A percentile compares a stretch with the other conserved stretches of the same genome.
These are phyloP conservation scores for Podaxis sp. DNA, from an alignment of 768 basidiomycete species.

Conservation along the genomic window DNA sequence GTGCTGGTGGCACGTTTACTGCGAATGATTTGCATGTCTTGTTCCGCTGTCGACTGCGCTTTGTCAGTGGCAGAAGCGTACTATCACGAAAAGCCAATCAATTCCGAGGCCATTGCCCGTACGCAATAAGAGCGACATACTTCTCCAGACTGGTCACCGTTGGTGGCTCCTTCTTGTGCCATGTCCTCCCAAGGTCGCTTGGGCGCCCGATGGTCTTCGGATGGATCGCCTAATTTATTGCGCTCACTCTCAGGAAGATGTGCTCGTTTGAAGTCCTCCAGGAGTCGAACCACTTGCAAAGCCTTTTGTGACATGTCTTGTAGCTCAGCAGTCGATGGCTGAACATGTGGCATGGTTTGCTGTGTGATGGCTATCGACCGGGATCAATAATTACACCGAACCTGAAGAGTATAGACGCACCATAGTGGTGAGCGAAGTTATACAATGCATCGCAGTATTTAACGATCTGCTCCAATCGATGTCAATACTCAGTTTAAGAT, in stretches of 20 bases:
- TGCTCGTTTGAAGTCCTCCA: slow-evolving; percentile 55
- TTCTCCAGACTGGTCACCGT: slow-evolving; percentile 15
- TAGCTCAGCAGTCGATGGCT: slow-evolving; percentile 53
- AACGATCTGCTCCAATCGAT: slow-evolving; percentile 40
- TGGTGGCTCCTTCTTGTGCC: slow-evolving; percentile 34
- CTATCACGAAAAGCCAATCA: slow-evolving; percentile 13
- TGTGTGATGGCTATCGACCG: slow-evolving; percentile 38
- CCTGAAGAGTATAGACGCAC: slow-evolving; percentile 31
- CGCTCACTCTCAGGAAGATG: slow-evolving; percentile 33
- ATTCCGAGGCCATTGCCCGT: not conserved
- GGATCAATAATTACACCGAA: slow-evolving; percentile 4
- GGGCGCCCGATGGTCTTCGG: slow-evolving; percentile 56
- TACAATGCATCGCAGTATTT: slow-evolving; percentile 60
- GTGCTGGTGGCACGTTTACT: slow-evolving; percentile 74
- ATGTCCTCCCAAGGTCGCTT: slow-evolving; percentile 82
- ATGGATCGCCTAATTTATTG: slow-evolving; percentile 27
- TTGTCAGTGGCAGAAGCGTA: slow-evolving; percentile 25
- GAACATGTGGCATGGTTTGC: slow-evolving; percentile 38
- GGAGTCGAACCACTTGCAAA: slow-evolving; percentile 58
- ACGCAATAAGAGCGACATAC: not conserved
- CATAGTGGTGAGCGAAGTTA: slow-evolving; percentile 63
- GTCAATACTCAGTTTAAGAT: slow-evolving; percentile 10
- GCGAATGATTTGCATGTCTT: slow-evolving; percentile 83
- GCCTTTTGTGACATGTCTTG: slow-evolving; percentile 69
- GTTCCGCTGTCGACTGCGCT: slow-evolving; percentile 63